A percentile compares a stretch with the other conserved stretches of the same genome.
Evolutionary conservation across 2,329 filamentous ascomycete genomes (phyloP).

Genomic region (Penicillium brasilianum): DNA sequence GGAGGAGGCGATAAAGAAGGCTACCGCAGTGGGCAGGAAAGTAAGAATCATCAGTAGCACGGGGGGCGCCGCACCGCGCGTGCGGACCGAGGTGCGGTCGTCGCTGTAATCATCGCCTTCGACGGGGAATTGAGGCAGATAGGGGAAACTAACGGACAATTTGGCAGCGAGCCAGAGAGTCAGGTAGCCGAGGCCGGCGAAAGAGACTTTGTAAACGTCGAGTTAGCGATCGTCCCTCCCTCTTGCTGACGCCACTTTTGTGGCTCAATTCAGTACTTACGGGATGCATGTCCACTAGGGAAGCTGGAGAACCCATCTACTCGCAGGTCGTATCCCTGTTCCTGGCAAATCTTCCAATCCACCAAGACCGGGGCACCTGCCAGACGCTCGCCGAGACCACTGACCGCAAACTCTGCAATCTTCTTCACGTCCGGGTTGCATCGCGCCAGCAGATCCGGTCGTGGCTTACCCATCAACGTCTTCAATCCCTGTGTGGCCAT

Average conservation of each 20-base stretch:
- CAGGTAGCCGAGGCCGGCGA: conserved; percentile 81
- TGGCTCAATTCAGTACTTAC: conserved; percentile 42
- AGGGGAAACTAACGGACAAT: conserved; percentile 53
- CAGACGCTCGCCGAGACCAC: conserved; percentile 61
- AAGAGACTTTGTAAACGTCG: conserved; percentile 58
- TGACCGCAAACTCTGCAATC: conserved; percentile 64
- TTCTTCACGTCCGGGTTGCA: conserved; percentile 76
- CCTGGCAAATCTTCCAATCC: conserved; percentile 74
- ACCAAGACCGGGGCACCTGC: conserved; percentile 70
- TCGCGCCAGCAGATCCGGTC: conserved; percentile 68
- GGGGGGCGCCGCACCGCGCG: conserved; percentile 80
- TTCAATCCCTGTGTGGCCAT: conserved; percentile 87
- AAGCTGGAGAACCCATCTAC: conserved; percentile 87
- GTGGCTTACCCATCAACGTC: conserved; percentile 68
- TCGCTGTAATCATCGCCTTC: conserved; percentile 30
- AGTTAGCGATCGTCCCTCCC: conserved; percentile 3
- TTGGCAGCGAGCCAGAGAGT: conserved; percentile 79
- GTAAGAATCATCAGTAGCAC: conserved; percentile 75
- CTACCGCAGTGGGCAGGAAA: conserved; percentile 72
- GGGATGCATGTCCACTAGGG: conserved; percentile 76
- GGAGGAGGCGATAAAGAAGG: conserved; percentile 81
- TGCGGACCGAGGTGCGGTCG: conserved; percentile 59
- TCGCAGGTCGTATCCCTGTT: conserved; percentile 62
- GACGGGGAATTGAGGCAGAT: conserved; percentile 40
- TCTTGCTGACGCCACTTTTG: background rate